Evolutionary conservation across 768 basidiomycete genomes (phyloP).

Genomic region (Daedaleopsis nitida): DNA sequence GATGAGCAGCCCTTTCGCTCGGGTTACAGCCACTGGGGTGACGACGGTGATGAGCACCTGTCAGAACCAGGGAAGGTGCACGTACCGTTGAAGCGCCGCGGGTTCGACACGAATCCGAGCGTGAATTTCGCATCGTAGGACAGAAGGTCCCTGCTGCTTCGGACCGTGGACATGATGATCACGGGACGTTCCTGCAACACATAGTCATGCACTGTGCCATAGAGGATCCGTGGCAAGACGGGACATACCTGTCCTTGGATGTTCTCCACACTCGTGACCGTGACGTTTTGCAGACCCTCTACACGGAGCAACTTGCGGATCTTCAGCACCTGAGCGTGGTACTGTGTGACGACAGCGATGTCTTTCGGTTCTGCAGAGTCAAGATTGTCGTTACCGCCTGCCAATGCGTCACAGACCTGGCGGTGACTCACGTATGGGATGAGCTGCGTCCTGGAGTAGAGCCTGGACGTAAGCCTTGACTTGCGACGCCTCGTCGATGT

Average conservation of each 20-base stretch:
- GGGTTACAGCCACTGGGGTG: constrained; percentile 59
- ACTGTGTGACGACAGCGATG: constrained; percentile 44
- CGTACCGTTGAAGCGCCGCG: constrained; percentile 49
- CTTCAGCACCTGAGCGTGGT: constrained; percentile 38
- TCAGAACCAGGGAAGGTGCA: not conserved
- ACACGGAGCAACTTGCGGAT: constrained; percentile 31
- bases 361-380: constrained; percentile 25
- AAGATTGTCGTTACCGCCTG: not conserved
- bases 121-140: constrained; percentile 28
- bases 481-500: constrained; percentile 38
- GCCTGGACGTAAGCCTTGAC: constrained; percentile 36
- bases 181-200: constrained; percentile 36
- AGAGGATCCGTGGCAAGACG: not conserved
- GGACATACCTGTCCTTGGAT: constrained; percentile 42
- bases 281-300: constrained; percentile 22
- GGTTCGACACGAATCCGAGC: constrained; percentile 37
- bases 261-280: constrained; percentile 41
- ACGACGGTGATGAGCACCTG: not conserved
- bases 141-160: constrained; percentile 33
- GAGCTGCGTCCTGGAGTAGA: constrained; percentile 27
- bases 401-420: no score
- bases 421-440: constrained; percentile 29
- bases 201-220: no score
- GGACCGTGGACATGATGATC: constrained; percentile 40
- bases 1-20: constrained; percentile 63